Conservation (phyloP, 768 basidiomycete species). For the Pulveroboletus ravenelii region DNA sequence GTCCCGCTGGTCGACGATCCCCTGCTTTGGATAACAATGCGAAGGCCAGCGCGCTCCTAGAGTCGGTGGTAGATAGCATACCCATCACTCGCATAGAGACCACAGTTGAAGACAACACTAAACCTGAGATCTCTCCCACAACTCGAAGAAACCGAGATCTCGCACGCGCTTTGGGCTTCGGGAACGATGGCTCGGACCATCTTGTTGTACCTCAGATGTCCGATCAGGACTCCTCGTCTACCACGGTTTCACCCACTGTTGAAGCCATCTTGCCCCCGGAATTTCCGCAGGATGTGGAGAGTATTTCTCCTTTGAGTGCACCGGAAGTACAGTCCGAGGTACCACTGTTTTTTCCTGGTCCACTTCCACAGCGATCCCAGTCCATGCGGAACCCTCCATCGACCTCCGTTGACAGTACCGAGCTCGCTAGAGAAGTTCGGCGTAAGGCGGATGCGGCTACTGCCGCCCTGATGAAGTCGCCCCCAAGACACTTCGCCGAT, state of each 20-base stretch:
- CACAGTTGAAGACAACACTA: slow-evolving; percentile 23
- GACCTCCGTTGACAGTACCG: slow-evolving; percentile 44
- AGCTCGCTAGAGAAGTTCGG: slow-evolving; percentile 62
- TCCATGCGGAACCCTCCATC: slow-evolving; percentile 38
- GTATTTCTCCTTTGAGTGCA: neutral
- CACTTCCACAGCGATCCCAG: slow-evolving; percentile 26
- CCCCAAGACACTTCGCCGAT: slow-evolving; percentile 40
- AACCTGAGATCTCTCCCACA: slow-evolving; percentile 42
- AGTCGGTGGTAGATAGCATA: slow-evolving; percentile 57
- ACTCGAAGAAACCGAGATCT: slow-evolving; percentile 67
- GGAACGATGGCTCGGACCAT: slow-evolving; percentile 37
- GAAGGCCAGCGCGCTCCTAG: slow-evolving; percentile 62
- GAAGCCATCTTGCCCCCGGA: slow-evolving; percentile 29
- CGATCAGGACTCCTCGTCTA: slow-evolving; percentile 25
- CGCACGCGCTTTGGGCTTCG: slow-evolving; percentile 69
- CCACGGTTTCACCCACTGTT: slow-evolving; percentile 33
- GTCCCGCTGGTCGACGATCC: slow-evolving; percentile 27
- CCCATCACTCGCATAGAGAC: slow-evolving; percentile 33
- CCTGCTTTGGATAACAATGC: slow-evolving; percentile 45
- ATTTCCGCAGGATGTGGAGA: slow-evolving; percentile 17
- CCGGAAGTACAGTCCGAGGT: slow-evolving; percentile 1
- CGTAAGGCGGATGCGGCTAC: slow-evolving; percentile 66
- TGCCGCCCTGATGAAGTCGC: slow-evolving; percentile 49
- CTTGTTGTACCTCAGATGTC: slow-evolving; percentile 20
- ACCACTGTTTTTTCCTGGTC: slow-evolving; percentile 13